phyloP scores from a whole-genome alignment of 768 basidiomycete species.

The Russula sp. region DNA sequence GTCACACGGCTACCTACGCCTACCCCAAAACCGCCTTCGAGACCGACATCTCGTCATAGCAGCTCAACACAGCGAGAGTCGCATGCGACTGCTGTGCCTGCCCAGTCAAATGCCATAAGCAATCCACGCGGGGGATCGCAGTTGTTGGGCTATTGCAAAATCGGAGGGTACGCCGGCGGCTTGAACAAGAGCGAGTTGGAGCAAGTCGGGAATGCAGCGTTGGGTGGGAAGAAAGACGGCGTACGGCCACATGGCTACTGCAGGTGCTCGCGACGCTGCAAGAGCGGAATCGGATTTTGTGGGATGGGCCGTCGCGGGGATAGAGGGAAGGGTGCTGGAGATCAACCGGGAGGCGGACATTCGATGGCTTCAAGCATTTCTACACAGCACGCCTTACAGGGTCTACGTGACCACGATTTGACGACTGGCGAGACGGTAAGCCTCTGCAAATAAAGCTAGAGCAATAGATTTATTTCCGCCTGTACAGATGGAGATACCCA shows the following conservation, averaged over 20 bases:
- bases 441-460: background rate
- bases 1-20: constrained; percentile 24
- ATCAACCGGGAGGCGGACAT: constrained; percentile 30
- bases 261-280: constrained; percentile 26
- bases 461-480: background rate
- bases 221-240: constrained; percentile 14
- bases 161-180: constrained; percentile 22
- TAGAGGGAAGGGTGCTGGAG: constrained; percentile 26
- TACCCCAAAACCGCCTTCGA: constrained; percentile 20
- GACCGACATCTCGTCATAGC: constrained; percentile 23
- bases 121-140: constrained; percentile 19
- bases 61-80: constrained; percentile 21
- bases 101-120: constrained; percentile 1
- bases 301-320: constrained; percentile 12
- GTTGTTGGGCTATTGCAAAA: constrained; percentile 29
- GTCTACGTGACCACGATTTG: constrained; percentile 20
- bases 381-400: constrained; percentile 20
- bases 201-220: constrained; percentile 23
- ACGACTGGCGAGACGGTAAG: background rate
- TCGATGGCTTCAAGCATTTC: constrained; percentile 27
- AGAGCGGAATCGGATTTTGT: constrained; percentile 23
- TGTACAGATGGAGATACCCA: constrained; percentile 1
- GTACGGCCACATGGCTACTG: constrained; percentile 26
- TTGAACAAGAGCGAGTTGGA: constrained; percentile 24
- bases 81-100: constrained; percentile 10